Evolutionary conservation across 1,139 yeast genomes (phyloP).

Genomic region (Yamadazyma atmosphaerica): DNA sequence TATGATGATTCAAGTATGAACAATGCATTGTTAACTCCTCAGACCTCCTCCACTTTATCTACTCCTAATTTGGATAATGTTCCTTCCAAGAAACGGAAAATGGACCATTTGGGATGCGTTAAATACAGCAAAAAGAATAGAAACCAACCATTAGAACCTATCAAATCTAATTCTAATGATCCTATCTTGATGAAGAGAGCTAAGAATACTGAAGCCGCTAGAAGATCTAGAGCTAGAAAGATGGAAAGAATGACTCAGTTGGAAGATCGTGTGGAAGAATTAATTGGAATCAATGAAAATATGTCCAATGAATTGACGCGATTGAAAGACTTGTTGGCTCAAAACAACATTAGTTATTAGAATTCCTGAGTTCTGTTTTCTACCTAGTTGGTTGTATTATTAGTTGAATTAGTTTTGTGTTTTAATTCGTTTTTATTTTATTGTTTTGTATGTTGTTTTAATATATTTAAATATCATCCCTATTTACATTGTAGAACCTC

Average conservation of each 20-base stretch:
- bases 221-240: slow-evolving; percentile 92
- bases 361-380: background rate
- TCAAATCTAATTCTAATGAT: slow-evolving; percentile 57
- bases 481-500: too few relatives aligned
- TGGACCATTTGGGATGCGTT: slow-evolving; percentile 64
- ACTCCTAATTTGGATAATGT: slow-evolving; percentile 29
- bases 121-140: slow-evolving; percentile 66
- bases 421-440: slow-evolving; percentile 1
- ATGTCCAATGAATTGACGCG: slow-evolving; percentile 61
- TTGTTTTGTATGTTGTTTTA: background rate
- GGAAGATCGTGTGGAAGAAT: slow-evolving; percentile 71
- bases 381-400: slow-evolving; percentile 1
- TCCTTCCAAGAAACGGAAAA: slow-evolving; percentile 23
- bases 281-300: slow-evolving; percentile 53
- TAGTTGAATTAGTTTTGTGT: too few relatives aligned
- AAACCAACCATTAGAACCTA: slow-evolving; percentile 63
- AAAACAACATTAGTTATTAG: slow-evolving; percentile 25
- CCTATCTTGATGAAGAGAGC: slow-evolving; percentile 81
- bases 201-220: slow-evolving; percentile 94
- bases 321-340: slow-evolving; percentile 48
- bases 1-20: slow-evolving; percentile 9
- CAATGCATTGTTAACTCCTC: slow-evolving; percentile 34
- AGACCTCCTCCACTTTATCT: slow-evolving; percentile 33
- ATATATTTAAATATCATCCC: slow-evolving; percentile 1
- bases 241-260: slow-evolving; percentile 84